A percentile compares a stretch with the other conserved stretches of the same genome.
These are phyloP conservation scores for Xylaria scruposa DNA, from an alignment of 495 filamentous ascomycete genomes.

Conservation along the genomic window DNA sequence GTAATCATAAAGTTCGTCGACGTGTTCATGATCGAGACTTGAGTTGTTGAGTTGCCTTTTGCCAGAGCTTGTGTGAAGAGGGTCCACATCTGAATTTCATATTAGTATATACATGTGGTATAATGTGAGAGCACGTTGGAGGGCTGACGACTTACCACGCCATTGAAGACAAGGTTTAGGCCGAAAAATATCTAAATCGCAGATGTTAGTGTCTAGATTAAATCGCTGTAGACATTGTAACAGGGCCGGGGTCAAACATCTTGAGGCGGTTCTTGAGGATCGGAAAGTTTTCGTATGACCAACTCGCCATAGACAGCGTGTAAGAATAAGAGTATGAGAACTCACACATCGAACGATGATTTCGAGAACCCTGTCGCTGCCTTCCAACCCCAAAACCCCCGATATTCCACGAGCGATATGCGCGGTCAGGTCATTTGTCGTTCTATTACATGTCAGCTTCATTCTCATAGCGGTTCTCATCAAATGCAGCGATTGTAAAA, in stretches of 20 bases:
- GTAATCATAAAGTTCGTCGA: slow-evolving; percentile 91
- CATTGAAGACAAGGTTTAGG: slow-evolving; percentile 88
- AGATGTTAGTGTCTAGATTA: slow-evolving; percentile 12
- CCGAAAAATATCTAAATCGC: slow-evolving; percentile 75
- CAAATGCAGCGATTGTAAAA: background rate
- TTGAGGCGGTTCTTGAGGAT: background rate
- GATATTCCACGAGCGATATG: slow-evolving; percentile 70
- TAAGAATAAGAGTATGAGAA: slow-evolving; percentile 26
- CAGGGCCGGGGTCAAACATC: background rate
- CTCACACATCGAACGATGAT: slow-evolving; percentile 72
- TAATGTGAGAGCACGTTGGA: slow-evolving; percentile 9
- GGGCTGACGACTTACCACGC: slow-evolving; percentile 58
- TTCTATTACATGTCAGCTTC: slow-evolving; percentile 54
- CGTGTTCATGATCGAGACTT: slow-evolving; percentile 93
- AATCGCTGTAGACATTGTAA: background rate
- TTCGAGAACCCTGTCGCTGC: slow-evolving; percentile 63
- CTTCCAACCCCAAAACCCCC: slow-evolving; percentile 61
- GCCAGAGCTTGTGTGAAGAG: slow-evolving; percentile 86
- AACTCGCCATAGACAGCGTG: background rate
- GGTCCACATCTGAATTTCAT: slow-evolving; percentile 75
- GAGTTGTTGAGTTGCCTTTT: slow-evolving; percentile 80
- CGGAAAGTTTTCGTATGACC: background rate
- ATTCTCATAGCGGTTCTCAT: background rate
- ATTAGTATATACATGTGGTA: slow-evolving; percentile 8
- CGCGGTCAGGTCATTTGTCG: slow-evolving; percentile 83